A percentile compares a stretch with the other conserved stretches of the same genome.
These are phyloP conservation scores for Scedosporium boydii DNA, from an alignment of 2,329 filamentous ascomycete species.

Conservation along the genomic window DNA sequence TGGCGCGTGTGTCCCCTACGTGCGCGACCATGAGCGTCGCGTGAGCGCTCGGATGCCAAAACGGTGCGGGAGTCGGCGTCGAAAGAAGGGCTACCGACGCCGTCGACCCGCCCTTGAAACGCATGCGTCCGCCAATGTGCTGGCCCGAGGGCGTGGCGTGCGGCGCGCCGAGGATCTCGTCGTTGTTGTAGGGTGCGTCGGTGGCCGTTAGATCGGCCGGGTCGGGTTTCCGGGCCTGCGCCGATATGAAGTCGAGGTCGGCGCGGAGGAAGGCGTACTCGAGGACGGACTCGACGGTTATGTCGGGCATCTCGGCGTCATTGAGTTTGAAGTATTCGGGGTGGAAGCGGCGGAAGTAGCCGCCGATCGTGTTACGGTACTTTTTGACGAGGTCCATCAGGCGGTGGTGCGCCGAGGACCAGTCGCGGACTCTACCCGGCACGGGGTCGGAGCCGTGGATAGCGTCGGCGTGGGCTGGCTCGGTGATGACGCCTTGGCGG, in stretches of 20 bases:
- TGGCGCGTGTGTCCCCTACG: conserved; percentile 84
- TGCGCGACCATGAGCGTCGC: conserved; percentile 81
- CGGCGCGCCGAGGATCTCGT: conserved; percentile 67
- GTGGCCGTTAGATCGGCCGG: conserved; percentile 59
- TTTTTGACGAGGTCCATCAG: conserved; percentile 62
- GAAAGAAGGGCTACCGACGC: conserved; percentile 85
- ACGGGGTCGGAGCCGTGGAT: conserved; percentile 31
- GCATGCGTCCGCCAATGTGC: conserved; percentile 61
- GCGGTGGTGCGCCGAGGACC: conserved; percentile 43
- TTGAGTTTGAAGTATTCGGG: conserved; percentile 46
- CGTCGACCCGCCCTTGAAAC: conserved; percentile 91
- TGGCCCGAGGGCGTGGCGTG: conserved; percentile 43
- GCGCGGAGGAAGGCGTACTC: conserved; percentile 90
- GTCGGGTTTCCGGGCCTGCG: conserved; percentile 75
- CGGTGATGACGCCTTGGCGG: conserved; percentile 22
- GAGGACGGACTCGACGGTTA: conserved; percentile 67
- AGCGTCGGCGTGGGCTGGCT: conserved; percentile 25
- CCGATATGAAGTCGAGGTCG: conserved; percentile 87
- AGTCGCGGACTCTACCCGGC: conserved; percentile 41
- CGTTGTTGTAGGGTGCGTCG: conserved; percentile 72
- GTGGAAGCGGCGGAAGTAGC: conserved; percentile 87
- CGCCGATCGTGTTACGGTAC: conserved; percentile 80
- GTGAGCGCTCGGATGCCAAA: conserved; percentile 85
- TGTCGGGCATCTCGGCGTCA: conserved; percentile 21
- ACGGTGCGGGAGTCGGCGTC: conserved; percentile 82